A percentile compares a stretch with the other conserved stretches of the same genome.
These are phyloP conservation scores for Arthrobotrys sinensis DNA, from an alignment of 2,329 filamentous ascomycete species.

Conservation along the genomic window DNA sequence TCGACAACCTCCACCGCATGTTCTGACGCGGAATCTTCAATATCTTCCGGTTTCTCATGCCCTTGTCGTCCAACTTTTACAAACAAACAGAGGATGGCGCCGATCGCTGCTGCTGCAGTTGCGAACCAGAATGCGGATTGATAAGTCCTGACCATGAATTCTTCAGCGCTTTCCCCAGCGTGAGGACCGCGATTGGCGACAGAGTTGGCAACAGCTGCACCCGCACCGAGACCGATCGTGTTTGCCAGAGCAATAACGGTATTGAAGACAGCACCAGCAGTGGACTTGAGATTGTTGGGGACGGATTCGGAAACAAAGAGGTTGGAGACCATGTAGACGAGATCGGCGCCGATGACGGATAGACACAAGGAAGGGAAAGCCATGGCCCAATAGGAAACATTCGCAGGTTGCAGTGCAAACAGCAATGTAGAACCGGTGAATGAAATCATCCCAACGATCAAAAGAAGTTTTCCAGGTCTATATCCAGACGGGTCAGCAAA, in stretches of 20 bases:
- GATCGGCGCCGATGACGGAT: slow-evolving; percentile 57
- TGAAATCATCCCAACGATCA: slow-evolving; percentile 43
- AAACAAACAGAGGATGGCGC: slow-evolving; percentile 45
- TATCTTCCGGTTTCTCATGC: slow-evolving; percentile 42
- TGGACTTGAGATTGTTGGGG: slow-evolving; percentile 56
- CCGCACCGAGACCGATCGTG: slow-evolving; percentile 51
- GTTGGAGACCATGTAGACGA: slow-evolving; percentile 59
- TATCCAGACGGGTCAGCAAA: not conserved
- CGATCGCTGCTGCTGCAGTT: slow-evolving; percentile 34
- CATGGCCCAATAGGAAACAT: slow-evolving; percentile 59
- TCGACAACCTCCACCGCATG: slow-evolving; percentile 1
- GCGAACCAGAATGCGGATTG: slow-evolving; percentile 56
- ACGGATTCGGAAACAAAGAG: slow-evolving; percentile 57
- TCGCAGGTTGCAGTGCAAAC: slow-evolving; percentile 49
- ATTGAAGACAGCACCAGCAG: slow-evolving; percentile 54
- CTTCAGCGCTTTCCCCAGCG: slow-evolving; percentile 28
- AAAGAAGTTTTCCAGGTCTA: slow-evolving; percentile 44
- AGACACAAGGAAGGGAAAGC: slow-evolving; percentile 58
- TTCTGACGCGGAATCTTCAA: slow-evolving; percentile 38
- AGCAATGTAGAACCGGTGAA: slow-evolving; percentile 53
- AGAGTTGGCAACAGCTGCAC: slow-evolving; percentile 53
- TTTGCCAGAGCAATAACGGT: slow-evolving; percentile 53
- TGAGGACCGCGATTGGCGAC: slow-evolving; percentile 39
- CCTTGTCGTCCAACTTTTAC: slow-evolving; percentile 54
- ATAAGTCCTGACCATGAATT: slow-evolving; percentile 49